Evolutionary conservation across 176 grass and related monocot species (phyloP).

Genomic region (Cenchrus americanus): DNA sequence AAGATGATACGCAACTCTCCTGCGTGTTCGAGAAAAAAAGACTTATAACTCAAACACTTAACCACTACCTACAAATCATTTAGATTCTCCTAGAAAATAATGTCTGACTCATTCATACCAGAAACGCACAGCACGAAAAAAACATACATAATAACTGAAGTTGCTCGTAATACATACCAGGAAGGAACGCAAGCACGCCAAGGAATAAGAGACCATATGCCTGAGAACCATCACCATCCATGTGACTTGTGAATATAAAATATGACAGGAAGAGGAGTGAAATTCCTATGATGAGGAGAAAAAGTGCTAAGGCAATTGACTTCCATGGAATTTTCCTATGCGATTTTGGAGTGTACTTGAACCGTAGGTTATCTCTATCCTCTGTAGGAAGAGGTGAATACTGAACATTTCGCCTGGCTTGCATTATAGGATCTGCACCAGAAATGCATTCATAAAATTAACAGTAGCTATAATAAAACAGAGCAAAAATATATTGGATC

Average conservation of each 20-base stretch:
- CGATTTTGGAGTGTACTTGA: slow-evolving; percentile 52
- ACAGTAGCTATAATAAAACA: not conserved
- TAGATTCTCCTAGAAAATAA: not conserved
- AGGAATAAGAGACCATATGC: slow-evolving; percentile 63
- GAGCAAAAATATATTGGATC: not conserved
- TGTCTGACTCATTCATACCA: not conserved
- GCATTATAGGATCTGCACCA: slow-evolving; percentile 43
- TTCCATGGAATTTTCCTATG: slow-evolving; percentile 69
- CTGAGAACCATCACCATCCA: slow-evolving; percentile 69
- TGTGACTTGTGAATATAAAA: slow-evolving; percentile 67
- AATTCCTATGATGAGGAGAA: slow-evolving; percentile 56
- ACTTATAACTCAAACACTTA: not conserved
- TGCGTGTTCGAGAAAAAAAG: too few relatives aligned
- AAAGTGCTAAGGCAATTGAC: slow-evolving; percentile 63
- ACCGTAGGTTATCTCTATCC: slow-evolving; percentile 54
- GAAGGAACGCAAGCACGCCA: slow-evolving; percentile 75
- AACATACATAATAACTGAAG: not conserved
- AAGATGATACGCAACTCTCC: not conserved
- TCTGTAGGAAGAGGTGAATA: slow-evolving; percentile 54
- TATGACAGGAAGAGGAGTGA: slow-evolving; percentile 59
- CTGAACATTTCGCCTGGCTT: slow-evolving; percentile 44
- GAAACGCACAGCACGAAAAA: not conserved
- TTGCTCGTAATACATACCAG: slow-evolving; percentile 54
- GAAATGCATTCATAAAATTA: not conserved
- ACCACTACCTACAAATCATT: not conserved